Evolutionary conservation across 2,329 filamentous ascomycete species (phyloP).

Genomic region (Dryadomyces sulphureus): DNA sequence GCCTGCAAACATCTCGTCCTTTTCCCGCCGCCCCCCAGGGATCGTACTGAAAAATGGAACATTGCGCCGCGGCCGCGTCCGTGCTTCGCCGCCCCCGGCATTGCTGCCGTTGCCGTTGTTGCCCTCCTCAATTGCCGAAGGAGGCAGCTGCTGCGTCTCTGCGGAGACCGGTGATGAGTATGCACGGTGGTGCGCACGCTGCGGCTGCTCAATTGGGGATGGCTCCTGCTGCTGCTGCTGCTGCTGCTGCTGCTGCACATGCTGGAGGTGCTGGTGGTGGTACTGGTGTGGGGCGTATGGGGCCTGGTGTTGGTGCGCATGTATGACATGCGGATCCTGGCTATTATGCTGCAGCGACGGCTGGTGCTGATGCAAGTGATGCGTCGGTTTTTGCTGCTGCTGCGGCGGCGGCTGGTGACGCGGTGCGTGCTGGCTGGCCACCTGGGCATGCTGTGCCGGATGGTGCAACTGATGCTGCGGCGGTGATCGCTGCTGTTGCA

Average conservation of each 20-base stretch:
- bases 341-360: not conserved
- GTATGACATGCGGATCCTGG: not conserved
- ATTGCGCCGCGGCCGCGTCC: constrained; percentile 31
- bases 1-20: constrained; percentile 78
- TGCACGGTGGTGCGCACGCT: not conserved
- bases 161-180: constrained; percentile 1
- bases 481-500: constrained; percentile 32
- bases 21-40: constrained; percentile 39
- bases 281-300: not conserved
- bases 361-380: constrained; percentile 1
- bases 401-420: not conserved
- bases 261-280: constrained; percentile 4
- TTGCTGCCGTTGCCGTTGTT: not conserved
- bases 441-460: constrained; percentile 3
- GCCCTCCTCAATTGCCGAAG: not conserved
- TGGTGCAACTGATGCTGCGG: constrained; percentile 1
- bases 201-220: constrained; percentile 1
- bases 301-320: constrained; percentile 5
- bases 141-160: not conserved
- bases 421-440: not conserved
- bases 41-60: constrained; percentile 35
- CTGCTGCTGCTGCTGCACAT: not conserved
- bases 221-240: not conserved
- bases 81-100: not conserved
- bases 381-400: not conserved